Base-by-base conservation (phyloP, 129 eudicot genomes). In the Pittosporum tobira region DNA sequence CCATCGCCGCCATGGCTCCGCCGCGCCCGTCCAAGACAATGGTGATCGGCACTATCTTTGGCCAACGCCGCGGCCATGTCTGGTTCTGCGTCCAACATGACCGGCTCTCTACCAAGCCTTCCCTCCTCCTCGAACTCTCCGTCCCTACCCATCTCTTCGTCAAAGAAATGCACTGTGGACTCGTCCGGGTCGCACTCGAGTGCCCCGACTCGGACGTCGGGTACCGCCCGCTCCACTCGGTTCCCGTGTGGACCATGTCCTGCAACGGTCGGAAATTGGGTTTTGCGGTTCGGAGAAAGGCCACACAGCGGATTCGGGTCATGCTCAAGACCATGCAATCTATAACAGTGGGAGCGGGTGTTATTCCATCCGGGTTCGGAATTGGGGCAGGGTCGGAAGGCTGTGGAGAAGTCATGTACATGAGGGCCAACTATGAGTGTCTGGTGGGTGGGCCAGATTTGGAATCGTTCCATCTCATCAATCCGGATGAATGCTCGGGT, bases 351-450 rank as follows among this genome's bases (percentile, higher is more conserved):
- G 99, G 99, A 18, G 99, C 99, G 0, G 99, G 99, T 0, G 96
- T 93, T 1, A 77, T 93, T 25, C 98, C 94, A 2, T 67, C 78
- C 15, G 82, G 82, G 53, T 56, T 64, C 28, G 85, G 75, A 52
- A 64, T 55, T 4, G 71, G 75, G 29, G 46, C 66, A 51, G 81
- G 72, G 37, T 65, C 61, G 27, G 76, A 62, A 26, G 61, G 25
- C 3, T 66, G 69, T 2, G 76, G 73, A 40, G 97, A 85, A 67
- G 52, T 85, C 31, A 82, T 89, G 75, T 93, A 93, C 55, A 93
- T 93, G 99, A 74, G 99, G 70, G 99, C 96, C 15, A 87, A 73
- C 37, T 93, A 93, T 53, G 99, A 93, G 61, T 93, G 83, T 22
- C 78, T 87, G 21, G 76, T 84, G 55, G 99, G 99, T 31, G 88